A percentile compares a stretch with the other conserved stretches of the same genome.
phyloP scores from a whole-genome alignment of 2,329 filamentous ascomycete species.

The Domatiomyces globalis region DNA sequence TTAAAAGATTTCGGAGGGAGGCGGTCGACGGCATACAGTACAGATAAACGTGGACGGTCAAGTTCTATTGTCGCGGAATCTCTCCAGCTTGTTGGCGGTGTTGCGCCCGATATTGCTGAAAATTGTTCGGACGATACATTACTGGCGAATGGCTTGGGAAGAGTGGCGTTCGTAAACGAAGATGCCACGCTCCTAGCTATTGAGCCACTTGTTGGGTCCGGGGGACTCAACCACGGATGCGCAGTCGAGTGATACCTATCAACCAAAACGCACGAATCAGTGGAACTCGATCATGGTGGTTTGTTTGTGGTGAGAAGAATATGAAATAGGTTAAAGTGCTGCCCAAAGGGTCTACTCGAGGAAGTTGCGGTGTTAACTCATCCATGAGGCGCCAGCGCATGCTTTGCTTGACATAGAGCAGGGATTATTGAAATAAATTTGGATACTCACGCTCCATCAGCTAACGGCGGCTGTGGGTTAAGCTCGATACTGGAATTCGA shows the following conservation, averaged over 20 bases:
- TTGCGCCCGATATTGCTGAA: conserved; percentile 9
- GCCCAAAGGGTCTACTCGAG: not conserved
- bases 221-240: conserved; percentile 36
- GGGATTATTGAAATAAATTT: conserved; percentile 1
- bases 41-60: conserved; percentile 27
- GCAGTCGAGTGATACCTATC: conserved; percentile 18
- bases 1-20: not conserved
- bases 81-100: conserved; percentile 19
- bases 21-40: conserved; percentile 1
- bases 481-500: conserved; percentile 12
- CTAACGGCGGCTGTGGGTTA: conserved; percentile 10
- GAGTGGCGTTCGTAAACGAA: conserved; percentile 31
- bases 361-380: not conserved
- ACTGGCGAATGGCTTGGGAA: conserved; percentile 25
- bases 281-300: not conserved
- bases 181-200: conserved; percentile 39
- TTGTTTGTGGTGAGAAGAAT: not conserved
- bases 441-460: conserved; percentile 15
- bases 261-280: conserved; percentile 4
- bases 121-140: conserved; percentile 14
- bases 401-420: not conserved
- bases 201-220: conserved; percentile 42
- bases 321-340: not conserved
- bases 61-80: conserved; percentile 9
- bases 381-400: not conserved